These are phyloP conservation scores for Lepiota brunneoincarnata DNA, from an alignment of 768 basidiomycete species.

Conservation along the genomic window DNA sequence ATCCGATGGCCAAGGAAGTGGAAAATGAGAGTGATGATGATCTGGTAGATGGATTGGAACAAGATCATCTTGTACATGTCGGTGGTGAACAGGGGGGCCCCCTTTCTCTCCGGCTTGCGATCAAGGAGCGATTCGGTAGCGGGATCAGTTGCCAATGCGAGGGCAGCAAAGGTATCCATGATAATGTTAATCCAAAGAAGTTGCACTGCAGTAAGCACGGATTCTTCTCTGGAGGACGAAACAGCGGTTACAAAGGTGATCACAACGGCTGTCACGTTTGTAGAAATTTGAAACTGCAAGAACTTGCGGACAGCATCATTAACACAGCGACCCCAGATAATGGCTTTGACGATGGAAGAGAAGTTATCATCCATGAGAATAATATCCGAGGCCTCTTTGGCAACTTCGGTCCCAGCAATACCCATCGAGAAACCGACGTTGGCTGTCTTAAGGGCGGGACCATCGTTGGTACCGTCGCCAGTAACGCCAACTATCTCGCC, in stretches of 20 bases:
- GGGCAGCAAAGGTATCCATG: constrained; percentile 98
- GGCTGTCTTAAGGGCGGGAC: constrained; percentile 92
- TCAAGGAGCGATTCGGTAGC: constrained; percentile 78
- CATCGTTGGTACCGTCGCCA: constrained; percentile 98
- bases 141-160: constrained; percentile 96
- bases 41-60: constrained; percentile 87
- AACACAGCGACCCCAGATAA: constrained; percentile 99
- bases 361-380: constrained; percentile 99
- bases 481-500: constrained; percentile 95
- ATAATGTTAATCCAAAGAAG: constrained; percentile 98
- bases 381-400: constrained; percentile 98
- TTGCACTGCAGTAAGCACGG: constrained; percentile 94
- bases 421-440: constrained; percentile 98
- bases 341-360: constrained; percentile 92
- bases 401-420: constrained; percentile 95
- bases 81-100: constrained; percentile 83
- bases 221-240: constrained; percentile 68
- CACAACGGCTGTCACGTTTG: constrained; percentile 93
- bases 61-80: constrained; percentile 98
- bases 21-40: constrained; percentile 78
- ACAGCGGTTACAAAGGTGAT: constrained; percentile 92
- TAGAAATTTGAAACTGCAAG: constrained; percentile 91
- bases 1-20: constrained; percentile 82
- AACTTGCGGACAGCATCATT: constrained; percentile 98
- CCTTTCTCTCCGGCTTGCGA: constrained; percentile 88